A percentile compares a stretch with the other conserved stretches of the same genome.
Conservation (phyloP, 2,329 filamentous ascomycete genomes). For the Golovinomyces cichoracearum region DNA sequence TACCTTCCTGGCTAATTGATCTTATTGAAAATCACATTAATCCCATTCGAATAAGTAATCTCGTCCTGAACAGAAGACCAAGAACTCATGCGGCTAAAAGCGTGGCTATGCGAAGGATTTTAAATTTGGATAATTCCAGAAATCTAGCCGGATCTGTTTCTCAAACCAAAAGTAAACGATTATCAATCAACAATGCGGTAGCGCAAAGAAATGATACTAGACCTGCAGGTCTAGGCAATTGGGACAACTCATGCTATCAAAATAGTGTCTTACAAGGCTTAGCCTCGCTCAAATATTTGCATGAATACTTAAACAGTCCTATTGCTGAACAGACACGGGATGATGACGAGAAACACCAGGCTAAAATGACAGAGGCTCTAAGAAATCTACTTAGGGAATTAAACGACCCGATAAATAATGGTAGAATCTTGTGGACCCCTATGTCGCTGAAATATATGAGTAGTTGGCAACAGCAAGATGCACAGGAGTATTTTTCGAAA, state of each 20-base stretch:
- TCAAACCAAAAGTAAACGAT: constrained; percentile 28
- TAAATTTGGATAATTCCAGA: constrained; percentile 29
- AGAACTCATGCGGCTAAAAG: constrained; percentile 33
- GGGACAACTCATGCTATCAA: constrained; percentile 91
- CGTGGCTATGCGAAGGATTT: constrained; percentile 34
- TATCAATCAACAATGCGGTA: constrained; percentile 20
- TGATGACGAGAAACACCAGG: constrained; percentile 4
- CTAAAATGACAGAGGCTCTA: constrained; percentile 14
- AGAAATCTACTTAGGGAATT: constrained; percentile 40
- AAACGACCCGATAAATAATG: constrained; percentile 43
- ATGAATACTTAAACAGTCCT: constrained; percentile 32
- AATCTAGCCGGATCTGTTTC: constrained; percentile 31
- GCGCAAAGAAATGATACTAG: constrained; percentile 19
- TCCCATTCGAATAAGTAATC: constrained; percentile 22
- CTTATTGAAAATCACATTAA: constrained; percentile 22
- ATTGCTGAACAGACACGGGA: constrained; percentile 13
- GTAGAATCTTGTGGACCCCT: constrained; percentile 58
- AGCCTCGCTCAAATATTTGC: constrained; percentile 46
- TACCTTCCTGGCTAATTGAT: constrained; percentile 31
- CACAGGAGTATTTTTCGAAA: constrained; percentile 89
- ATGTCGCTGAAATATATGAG: constrained; percentile 68
- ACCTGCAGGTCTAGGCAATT: constrained; percentile 56
- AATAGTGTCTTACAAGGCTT: constrained; percentile 81
- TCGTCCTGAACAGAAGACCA: constrained; percentile 15
- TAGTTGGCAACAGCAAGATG: constrained; percentile 89